Evolutionary conservation across 176 grass and related monocot species (phyloP).

Genomic region (Elaeis guineensis): DNA sequence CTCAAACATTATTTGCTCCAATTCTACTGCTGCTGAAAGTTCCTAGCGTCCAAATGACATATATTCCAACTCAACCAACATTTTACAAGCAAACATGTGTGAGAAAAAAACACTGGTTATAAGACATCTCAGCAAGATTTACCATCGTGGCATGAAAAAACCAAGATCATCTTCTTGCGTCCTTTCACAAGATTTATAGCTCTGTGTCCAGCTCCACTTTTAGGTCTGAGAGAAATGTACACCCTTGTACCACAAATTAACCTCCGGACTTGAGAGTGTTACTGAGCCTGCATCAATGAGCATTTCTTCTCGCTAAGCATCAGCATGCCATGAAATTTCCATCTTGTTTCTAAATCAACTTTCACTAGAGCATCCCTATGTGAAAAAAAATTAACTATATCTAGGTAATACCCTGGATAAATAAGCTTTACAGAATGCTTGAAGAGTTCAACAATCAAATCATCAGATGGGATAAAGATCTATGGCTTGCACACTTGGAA

Average conservation of each 20-base stretch:
- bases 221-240: too few species aligned
- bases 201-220: too few species aligned
- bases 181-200: too few species aligned
- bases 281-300: conserved; percentile 73
- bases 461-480: too few species aligned
- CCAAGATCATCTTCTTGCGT: too few species aligned
- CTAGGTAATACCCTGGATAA: too few species aligned
- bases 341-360: background rate
- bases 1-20: too few species aligned
- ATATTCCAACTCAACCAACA: background rate
- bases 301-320: conserved; percentile 4
- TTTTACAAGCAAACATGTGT: background rate
- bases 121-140: background rate
- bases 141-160: too few species aligned
- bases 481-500: too few species aligned
- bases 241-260: conserved; percentile 25
- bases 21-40: background rate
- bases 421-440: too few species aligned
- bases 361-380: background rate
- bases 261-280: conserved; percentile 81
- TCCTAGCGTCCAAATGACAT: background rate
- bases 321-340: background rate
- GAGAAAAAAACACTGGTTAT: background rate
- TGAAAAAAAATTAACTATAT: background rate
- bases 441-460: too few species aligned